Conservation (phyloP, 1,284 basidiomycete species). For the Termitomyces sp. region DNA sequence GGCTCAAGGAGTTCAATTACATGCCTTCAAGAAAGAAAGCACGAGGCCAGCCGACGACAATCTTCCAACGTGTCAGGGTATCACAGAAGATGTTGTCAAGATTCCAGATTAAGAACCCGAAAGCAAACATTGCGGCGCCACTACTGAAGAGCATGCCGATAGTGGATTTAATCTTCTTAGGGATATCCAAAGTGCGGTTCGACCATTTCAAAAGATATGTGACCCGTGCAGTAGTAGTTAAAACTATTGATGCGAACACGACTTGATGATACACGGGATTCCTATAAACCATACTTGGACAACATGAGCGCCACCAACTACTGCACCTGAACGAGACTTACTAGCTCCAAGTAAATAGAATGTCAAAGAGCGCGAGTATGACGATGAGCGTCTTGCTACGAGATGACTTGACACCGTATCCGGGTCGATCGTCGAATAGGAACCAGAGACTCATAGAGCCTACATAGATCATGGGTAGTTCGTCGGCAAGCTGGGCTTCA, state of each 20-base stretch:
- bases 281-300: constrained; percentile 43
- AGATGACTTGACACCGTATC: constrained; percentile 37
- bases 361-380: constrained; percentile 40
- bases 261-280: constrained; percentile 67
- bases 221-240: constrained; percentile 42
- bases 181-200: constrained; percentile 36
- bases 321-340: constrained; percentile 28
- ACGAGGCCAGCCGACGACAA: constrained; percentile 51
- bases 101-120: constrained; percentile 67
- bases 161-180: constrained; percentile 34
- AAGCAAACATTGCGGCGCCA: constrained; percentile 46
- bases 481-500: constrained; percentile 64
- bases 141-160: constrained; percentile 41
- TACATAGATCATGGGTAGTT: constrained; percentile 67
- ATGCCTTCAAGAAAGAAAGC: constrained; percentile 63
- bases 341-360: constrained; percentile 62
- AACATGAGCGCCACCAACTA: neutral
- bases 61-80: constrained; percentile 50
- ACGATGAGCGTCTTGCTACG: constrained; percentile 34
- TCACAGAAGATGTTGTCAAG: constrained; percentile 66
- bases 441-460: constrained; percentile 50
- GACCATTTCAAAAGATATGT: constrained; percentile 46
- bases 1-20: constrained; percentile 3
- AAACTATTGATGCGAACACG: constrained; percentile 52
- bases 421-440: constrained; percentile 51